Evolutionary conservation across 805 yeast genomes (phyloP).

Genomic region (Barnettozyma siamensis): DNA sequence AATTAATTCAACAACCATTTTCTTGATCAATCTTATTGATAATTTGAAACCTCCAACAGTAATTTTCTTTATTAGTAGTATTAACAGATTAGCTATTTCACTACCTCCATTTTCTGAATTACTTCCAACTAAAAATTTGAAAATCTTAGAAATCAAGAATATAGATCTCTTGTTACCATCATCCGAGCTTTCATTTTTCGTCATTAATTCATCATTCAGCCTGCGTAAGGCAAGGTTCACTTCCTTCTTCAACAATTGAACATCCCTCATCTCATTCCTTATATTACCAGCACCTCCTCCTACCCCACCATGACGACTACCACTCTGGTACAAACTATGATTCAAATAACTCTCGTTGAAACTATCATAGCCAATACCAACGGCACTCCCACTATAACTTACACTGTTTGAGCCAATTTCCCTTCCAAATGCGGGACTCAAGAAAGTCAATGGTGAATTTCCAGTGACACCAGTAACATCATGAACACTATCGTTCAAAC

Average conservation of each 20-base stretch:
- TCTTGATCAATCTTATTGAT: conserved; percentile 11
- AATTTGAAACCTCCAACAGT: conserved; percentile 8
- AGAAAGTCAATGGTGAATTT: conserved; percentile 1
- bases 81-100: background rate
- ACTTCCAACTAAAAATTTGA: background rate
- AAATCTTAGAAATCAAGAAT: background rate
- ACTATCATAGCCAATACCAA: conserved; percentile 6
- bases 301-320: conserved; percentile 2
- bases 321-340: conserved; percentile 1
- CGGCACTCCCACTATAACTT: conserved; percentile 4
- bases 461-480: conserved; percentile 5
- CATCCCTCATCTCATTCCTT: conserved; percentile 18
- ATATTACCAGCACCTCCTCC: background rate
- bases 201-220: conserved; percentile 21
- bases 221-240: conserved; percentile 21
- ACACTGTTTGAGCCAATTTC: conserved; percentile 4
- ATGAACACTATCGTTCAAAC: conserved; percentile 15
- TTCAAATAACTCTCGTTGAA: conserved; percentile 10
- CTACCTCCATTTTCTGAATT: conserved; percentile 10
- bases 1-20: conserved; percentile 15
- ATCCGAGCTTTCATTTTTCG: conserved; percentile 7
- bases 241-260: conserved; percentile 21
- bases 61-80: conserved; percentile 2
- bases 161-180: conserved; percentile 3
- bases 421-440: conserved; percentile 6